These are phyloP conservation scores for Herpetospermum pedunculosum DNA, from an alignment of 306 rosid genomes.

Conservation along the genomic window DNA sequence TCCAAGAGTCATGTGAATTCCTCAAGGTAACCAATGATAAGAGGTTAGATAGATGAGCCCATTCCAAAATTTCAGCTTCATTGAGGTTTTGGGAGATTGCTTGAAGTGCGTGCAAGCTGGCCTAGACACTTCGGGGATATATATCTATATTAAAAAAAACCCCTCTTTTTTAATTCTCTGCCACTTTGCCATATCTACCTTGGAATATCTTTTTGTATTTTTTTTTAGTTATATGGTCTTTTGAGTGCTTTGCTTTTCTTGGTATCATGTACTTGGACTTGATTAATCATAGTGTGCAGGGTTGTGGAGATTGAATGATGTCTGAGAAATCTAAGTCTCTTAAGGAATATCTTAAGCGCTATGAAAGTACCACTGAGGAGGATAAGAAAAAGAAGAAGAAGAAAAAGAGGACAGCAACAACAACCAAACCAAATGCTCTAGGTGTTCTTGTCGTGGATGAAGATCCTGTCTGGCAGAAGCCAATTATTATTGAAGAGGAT, in stretches of 20 bases:
- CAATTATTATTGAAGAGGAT: slow-evolving; percentile 53
- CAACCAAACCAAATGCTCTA: slow-evolving; percentile 28
- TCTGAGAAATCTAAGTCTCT: slow-evolving; percentile 34
- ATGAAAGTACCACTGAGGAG: slow-evolving; percentile 40
- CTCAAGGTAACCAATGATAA: no score
- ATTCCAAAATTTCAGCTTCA: no score
- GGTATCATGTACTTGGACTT: neutral
- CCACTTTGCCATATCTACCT: neutral
- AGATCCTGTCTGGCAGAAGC: slow-evolving; percentile 87
- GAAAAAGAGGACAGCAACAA: slow-evolving; percentile 24
- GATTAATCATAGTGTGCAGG: neutral
- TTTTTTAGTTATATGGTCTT: neutral
- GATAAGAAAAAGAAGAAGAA: slow-evolving; percentile 34
- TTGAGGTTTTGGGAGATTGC: no score
- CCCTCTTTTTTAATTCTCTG: no score
- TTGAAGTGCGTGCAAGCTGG: no score
- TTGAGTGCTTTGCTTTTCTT: neutral
- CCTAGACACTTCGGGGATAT: no score
- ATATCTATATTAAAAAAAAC: no score
- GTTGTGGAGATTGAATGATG: slow-evolving; percentile 20
- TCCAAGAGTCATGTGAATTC: no score
- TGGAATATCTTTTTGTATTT: neutral
- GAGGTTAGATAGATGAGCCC: no score
- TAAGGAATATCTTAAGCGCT: slow-evolving; percentile 67
- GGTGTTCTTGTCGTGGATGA: slow-evolving; percentile 66